phyloP scores from a whole-genome alignment of 352 stramenopile genomes.

The Plasmopara muralis region DNA sequence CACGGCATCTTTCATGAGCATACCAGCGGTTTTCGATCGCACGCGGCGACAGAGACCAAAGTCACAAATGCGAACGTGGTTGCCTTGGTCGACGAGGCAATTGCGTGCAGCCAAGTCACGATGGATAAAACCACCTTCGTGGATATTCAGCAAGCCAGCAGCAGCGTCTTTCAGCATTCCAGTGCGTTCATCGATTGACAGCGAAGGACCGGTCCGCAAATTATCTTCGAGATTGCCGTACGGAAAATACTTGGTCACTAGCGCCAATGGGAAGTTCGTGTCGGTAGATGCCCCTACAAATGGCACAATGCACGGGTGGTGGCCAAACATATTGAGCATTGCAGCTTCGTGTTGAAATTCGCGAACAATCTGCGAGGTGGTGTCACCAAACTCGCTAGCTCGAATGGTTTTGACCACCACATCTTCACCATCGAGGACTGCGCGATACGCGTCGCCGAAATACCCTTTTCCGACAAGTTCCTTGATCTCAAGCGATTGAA shows the following conservation, averaged over 20 bases:
- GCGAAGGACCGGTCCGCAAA: too few species aligned
- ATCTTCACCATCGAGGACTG: slow-evolving; percentile 51
- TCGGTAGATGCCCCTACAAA: slow-evolving; percentile 76
- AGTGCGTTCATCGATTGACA: slow-evolving; percentile 36
- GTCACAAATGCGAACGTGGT: slow-evolving; percentile 68
- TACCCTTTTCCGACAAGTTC: slow-evolving; percentile 69
- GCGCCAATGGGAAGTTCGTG: slow-evolving; percentile 45
- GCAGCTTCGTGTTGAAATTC: slow-evolving; percentile 72
- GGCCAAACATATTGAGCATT: slow-evolving; percentile 74
- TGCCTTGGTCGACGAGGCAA: slow-evolving; percentile 59
- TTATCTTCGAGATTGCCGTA: too few species aligned
- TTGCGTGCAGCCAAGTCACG: slow-evolving; percentile 74
- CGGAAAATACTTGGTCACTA: too few species aligned
- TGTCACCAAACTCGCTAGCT: too few species aligned
- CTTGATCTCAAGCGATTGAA: slow-evolving; percentile 54
- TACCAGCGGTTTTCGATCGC: slow-evolving; percentile 33
- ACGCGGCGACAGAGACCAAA: slow-evolving; percentile 73
- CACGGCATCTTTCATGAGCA: too few species aligned
- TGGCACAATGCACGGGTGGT: slow-evolving; percentile 76
- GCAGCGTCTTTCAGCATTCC: slow-evolving; percentile 69
- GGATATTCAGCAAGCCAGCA: slow-evolving; percentile 70
- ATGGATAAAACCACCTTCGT: slow-evolving; percentile 81
- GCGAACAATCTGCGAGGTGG: too few species aligned
- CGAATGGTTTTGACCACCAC: slow-evolving; percentile 67
- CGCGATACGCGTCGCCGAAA: slow-evolving; percentile 74